These are phyloP conservation scores for Pyrus pyrifolia DNA, from an alignment of 306 rosid genomes.

Conservation along the genomic window DNA sequence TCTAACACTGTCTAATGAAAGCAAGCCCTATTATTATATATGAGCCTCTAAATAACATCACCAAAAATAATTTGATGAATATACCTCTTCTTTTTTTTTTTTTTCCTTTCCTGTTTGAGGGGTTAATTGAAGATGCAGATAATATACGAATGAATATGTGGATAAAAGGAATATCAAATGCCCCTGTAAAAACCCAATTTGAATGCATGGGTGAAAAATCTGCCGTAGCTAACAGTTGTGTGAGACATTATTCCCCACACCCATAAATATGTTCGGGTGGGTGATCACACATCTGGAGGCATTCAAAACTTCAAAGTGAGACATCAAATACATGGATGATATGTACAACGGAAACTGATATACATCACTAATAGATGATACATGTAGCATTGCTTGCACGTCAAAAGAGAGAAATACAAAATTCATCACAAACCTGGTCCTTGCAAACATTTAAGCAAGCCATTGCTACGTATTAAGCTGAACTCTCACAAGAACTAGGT, in stretches of 20 bases:
- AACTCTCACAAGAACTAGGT: neutral
- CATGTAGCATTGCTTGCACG: neutral
- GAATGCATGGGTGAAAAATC: neutral
- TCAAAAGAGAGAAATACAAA: neutral
- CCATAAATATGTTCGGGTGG: neutral
- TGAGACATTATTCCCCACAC: neutral
- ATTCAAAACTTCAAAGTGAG: neutral
- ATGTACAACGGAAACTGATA: neutral
- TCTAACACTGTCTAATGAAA: too few species aligned
- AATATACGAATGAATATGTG: too few species aligned
- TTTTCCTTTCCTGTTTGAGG: too few species aligned
- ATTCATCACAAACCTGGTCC: conserved; percentile 25
- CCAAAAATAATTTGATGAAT: too few species aligned
- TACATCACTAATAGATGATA: neutral
- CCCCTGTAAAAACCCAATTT: too few species aligned
- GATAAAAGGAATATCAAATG: too few species aligned
- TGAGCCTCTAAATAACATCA: too few species aligned
- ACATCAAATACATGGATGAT: neutral
- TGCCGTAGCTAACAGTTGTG: neutral
- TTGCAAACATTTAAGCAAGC: conserved; percentile 27
- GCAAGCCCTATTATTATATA: too few species aligned
- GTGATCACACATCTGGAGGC: neutral
- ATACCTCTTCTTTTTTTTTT: too few species aligned
- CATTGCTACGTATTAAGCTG: conserved; percentile 13
- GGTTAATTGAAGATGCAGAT: too few species aligned